Percentiles rank a stretch among this genome's conserved stretches.
These are phyloP conservation scores for Porodaedalea pini DNA, from an alignment of 1,284 basidiomycete genomes.

Conservation along the genomic window DNA sequence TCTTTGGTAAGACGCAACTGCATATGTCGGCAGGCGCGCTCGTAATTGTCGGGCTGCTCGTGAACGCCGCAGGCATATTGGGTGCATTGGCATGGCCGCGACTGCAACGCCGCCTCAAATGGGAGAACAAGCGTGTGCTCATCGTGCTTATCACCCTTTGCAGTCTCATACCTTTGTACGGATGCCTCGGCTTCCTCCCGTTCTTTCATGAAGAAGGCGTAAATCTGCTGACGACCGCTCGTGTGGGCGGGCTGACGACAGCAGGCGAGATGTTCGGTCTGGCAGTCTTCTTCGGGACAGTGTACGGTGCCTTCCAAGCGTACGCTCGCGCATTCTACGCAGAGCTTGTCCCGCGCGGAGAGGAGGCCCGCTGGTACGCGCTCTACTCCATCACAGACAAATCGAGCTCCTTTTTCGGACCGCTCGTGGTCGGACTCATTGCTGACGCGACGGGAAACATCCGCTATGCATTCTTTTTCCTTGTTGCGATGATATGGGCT, in stretches of 20 bases:
- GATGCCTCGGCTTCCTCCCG: conserved; percentile 73
- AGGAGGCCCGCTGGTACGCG: conserved; percentile 80
- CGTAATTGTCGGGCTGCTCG: conserved; percentile 67
- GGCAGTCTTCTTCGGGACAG: conserved; percentile 75
- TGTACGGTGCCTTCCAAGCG: conserved; percentile 78
- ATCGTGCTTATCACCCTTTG: conserved; percentile 64
- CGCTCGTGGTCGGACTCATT: conserved; percentile 80
- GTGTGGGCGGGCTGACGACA: conserved; percentile 72
- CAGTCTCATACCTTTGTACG: conserved; percentile 74
- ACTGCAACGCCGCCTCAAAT: conserved; percentile 56
- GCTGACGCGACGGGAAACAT: conserved; percentile 86
- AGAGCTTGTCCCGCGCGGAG: conserved; percentile 71
- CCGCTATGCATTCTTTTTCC: conserved; percentile 85
- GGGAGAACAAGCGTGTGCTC: conserved; percentile 68
- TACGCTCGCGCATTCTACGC: conserved; percentile 79
- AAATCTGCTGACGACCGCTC: conserved; percentile 22
- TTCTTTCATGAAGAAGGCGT: conserved; percentile 33
- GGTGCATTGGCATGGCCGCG: conserved; percentile 72
- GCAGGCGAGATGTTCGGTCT: conserved; percentile 82
- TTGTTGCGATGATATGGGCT: conserved; percentile 73
- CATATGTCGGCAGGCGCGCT: conserved; percentile 70
- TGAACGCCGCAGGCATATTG: conserved; percentile 65
- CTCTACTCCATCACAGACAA: conserved; percentile 89
- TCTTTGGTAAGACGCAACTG: conserved; percentile 79
- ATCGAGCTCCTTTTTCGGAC: conserved; percentile 87